Base-by-base conservation (phyloP, 202 grass and related monocot species). In the Schoenoplectus tabernaemontani region DNA sequence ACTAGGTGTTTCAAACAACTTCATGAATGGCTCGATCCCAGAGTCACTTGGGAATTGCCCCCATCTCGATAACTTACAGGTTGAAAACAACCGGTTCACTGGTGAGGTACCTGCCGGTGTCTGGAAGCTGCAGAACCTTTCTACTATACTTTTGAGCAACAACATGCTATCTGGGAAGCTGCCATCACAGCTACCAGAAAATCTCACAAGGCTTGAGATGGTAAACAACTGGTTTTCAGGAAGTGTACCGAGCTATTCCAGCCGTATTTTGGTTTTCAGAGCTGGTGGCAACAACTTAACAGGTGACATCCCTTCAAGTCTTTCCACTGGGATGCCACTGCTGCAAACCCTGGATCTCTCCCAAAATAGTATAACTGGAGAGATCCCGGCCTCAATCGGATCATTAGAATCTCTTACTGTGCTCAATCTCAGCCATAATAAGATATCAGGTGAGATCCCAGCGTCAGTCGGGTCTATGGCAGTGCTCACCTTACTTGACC, bases 141-240 rank as follows among this genome's bases (percentile, higher is more conserved):
- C 80, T 0, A 16, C 24, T 1, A 2, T 91, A 24, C 0, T 42
- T 10, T 37, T 94, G 36, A 15, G 5, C 4, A 79, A 86, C 9
- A 98, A 98, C 60, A 38, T 28, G 22, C 64, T 98, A 61, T 71
- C 81, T 3, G 95, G 95, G 8, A 50, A 9, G 32, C 78, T 98
- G 16, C 95, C 95, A 4, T 28, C 41, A 17, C 83, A 15, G 2
- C 46, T 98, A 57, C 19, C 57, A n/a, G 1, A 0, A 33, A 86
- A 63, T 17, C 81, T 98, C n/a, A n/a, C 12, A 0, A 80, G n/a
- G 19, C 64, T 98, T 33, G 4, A 6, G 1, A 71, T 98, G 1
- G 66, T 62, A 9, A 82, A 86, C 76, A 98, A 98, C 73, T 75
- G n/a, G 24, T 92, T 98, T 51, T 1, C 72, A n/a, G 91, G 95